Conservation (phyloP, 129 eudicot species). For the Flaveria bidentis region DNA sequence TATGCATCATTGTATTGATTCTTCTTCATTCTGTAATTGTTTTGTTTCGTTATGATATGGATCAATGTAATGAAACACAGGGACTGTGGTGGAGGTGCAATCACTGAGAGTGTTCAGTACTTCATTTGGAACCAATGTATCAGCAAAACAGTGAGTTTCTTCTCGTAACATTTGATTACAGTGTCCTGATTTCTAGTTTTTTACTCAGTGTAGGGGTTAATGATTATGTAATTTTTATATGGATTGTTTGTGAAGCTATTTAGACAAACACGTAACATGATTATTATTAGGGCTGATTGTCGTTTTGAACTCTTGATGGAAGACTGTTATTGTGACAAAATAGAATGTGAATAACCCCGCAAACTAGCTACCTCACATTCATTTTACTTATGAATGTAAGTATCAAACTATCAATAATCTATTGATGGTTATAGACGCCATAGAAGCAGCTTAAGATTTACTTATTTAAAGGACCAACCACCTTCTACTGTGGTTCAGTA, state of each 20-base stretch:
- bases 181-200: background rate
- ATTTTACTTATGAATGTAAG: conserved; percentile 13
- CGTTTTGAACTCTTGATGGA: background rate
- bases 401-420: background rate
- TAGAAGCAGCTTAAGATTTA: background rate
- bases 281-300: background rate
- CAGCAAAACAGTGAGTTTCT: conserved; percentile 51
- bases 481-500: background rate
- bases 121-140: conserved; percentile 71
- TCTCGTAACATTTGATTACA: background rate
- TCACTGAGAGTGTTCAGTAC: conserved; percentile 74
- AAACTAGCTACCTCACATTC: background rate
- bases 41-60: background rate
- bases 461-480: background rate
- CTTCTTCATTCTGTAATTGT: background rate
- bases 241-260: background rate
- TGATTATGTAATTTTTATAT: background rate
- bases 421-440: background rate
- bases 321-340: background rate
- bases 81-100: conserved; percentile 69
- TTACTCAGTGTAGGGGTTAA: conserved; percentile 9
- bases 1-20: background rate
- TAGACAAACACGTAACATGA: background rate
- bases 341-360: background rate
- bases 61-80: conserved; percentile 37